These are phyloP conservation scores for Podaxis mareebaensis DNA, from an alignment of 768 basidiomycete species.

Conservation along the genomic window DNA sequence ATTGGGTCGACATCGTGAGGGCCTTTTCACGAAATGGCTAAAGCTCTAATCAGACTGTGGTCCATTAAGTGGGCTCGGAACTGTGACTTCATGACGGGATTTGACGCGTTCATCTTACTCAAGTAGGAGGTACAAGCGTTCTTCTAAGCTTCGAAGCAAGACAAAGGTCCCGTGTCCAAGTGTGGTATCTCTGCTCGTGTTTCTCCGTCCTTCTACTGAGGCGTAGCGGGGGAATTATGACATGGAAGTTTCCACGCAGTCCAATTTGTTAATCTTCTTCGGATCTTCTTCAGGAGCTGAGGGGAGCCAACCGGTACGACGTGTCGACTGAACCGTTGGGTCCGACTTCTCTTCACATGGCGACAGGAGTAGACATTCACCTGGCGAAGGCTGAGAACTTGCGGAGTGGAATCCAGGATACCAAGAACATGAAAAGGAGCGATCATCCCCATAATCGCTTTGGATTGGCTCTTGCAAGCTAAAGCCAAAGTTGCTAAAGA, in stretches of 20 bases:
- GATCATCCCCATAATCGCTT: background rate
- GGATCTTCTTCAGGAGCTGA: background rate
- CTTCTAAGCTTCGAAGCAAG: background rate
- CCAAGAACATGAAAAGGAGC: background rate
- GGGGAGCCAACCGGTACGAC: background rate
- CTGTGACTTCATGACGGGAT: no score
- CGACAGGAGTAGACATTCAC: background rate
- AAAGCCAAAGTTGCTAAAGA: background rate
- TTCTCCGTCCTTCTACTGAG: background rate
- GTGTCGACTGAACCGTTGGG: background rate
- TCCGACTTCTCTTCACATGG: background rate
- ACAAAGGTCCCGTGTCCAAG: background rate
- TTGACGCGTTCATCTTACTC: background rate
- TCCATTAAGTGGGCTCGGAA: no score
- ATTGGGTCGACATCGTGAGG: no score
- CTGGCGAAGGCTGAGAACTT: background rate
- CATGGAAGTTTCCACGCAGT: background rate
- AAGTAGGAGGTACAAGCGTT: background rate
- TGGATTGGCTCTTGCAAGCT: background rate
- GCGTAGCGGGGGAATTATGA: background rate
- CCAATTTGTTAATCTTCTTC: background rate
- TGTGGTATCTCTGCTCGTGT: background rate
- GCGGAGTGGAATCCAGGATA: background rate
- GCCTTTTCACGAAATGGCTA: no score
- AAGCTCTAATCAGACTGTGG: no score